Evolutionary conservation across 306 rosid genomes (phyloP).

Genomic region (Glycine latifolia): DNA sequence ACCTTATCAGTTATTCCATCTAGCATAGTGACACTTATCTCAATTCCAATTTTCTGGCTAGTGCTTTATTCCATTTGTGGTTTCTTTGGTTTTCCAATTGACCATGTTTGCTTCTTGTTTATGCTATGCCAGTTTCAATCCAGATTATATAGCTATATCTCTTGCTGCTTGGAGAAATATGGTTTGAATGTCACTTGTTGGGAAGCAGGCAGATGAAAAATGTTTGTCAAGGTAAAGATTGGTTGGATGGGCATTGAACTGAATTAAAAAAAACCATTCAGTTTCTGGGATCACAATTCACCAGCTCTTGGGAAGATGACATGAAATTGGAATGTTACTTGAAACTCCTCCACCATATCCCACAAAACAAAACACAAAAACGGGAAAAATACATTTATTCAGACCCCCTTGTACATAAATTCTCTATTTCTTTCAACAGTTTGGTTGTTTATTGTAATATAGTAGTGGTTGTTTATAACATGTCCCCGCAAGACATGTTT

Average conservation of each 20-base stretch:
- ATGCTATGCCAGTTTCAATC: slow-evolving; percentile 30
- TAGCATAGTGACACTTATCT: neutral
- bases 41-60: neutral
- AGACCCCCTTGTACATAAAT: slow-evolving; percentile 49
- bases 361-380: neutral
- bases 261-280: slow-evolving; percentile 9
- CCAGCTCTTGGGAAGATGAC: slow-evolving; percentile 35
- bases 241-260: slow-evolving; percentile 14
- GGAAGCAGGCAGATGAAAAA: slow-evolving; percentile 35
- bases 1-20: neutral
- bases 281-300: slow-evolving; percentile 39
- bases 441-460: slow-evolving; percentile 16
- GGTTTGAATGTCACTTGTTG: slow-evolving; percentile 42
- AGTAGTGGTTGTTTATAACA: neutral
- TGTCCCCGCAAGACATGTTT: slow-evolving; percentile 4
- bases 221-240: slow-evolving; percentile 15
- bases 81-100: slow-evolving; percentile 9
- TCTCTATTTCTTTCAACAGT: neutral
- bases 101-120: slow-evolving; percentile 11
- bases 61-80: slow-evolving; percentile 19
- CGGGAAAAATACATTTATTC: slow-evolving; percentile 17
- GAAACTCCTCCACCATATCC: neutral
- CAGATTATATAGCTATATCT: slow-evolving; percentile 32
- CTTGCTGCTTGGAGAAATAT: slow-evolving; percentile 42
- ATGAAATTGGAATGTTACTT: slow-evolving; percentile 38